Evolutionary conservation across 1,284 basidiomycete genomes (phyloP), one percentile per base, ranked within the genome.

Genomic region (Rhodotorula sp.): DNA sequence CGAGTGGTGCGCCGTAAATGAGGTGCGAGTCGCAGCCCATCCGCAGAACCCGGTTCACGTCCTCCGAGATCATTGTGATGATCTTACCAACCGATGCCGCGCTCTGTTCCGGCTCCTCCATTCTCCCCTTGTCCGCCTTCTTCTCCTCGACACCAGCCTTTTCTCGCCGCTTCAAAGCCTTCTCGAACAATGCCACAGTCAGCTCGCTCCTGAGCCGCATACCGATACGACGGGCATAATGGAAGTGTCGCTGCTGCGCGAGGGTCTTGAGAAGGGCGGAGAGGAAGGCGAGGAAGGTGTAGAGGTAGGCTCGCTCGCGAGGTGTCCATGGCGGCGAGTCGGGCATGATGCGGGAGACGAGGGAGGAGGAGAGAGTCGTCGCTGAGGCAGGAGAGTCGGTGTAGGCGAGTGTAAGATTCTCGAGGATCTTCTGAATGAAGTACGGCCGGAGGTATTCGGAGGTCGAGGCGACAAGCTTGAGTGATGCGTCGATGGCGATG

Each of bases 401-500:
- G 54, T 63, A 56, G 22, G 66, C 56, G 34, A 69, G 32, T 10
- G 70, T 64, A 34, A 74, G 65, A 34, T 62, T 52, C 17, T 74
- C 70, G 24, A 74, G 65, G n/a, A 74, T 67, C 24, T 67, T 66
- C n/a, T 72, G 70, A 22, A 74, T 51, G 49, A 64, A 72, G 54
- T 51, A 74, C 0, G 73, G 73, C 11, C 66, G 64, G 13, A 69
- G 63, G 63, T 74, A 74, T 17, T 61, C 61, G 20, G 66, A 62
- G 4, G 66, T 58, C 11, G 69, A 68, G 15, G 73, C 73, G 39
- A 72, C 81, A 55, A 70, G 82, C 83, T 87, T 88, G 59, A 90
- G 82, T 79, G 89, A 88, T 79, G 86, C 89, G 78, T 94, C 92
- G 51, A 91, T 73, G 15, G 86, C 79, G 39, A 94, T 74, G 79